Conservation (phyloP, 2,329 filamentous ascomycete genomes). For the Colletotrichum costaricense region DNA sequence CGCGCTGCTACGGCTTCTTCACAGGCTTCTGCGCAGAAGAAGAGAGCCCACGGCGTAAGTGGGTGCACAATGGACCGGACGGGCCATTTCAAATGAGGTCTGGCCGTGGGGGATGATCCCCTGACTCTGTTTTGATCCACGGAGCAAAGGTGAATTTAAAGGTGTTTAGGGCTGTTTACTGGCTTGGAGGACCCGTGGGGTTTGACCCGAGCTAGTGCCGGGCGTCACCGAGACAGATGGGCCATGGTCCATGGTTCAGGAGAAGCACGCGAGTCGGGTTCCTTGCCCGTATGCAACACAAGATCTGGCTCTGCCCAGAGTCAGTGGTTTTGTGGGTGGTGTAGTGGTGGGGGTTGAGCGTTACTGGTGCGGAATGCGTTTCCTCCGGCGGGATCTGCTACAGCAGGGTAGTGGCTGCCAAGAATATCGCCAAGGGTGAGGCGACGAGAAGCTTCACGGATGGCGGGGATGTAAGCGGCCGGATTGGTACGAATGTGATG, state of each 20-base stretch:
- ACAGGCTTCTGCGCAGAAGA: background rate
- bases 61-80: background rate
- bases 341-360: background rate
- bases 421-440: conserved; percentile 4
- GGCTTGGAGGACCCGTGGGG: background rate
- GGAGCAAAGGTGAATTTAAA: background rate
- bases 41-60: background rate
- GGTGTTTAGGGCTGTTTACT: background rate
- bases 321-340: background rate
- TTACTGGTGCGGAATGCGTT: conserved; percentile 16
- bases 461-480: background rate
- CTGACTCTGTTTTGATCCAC: background rate
- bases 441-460: conserved; percentile 18
- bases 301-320: conserved; percentile 1
- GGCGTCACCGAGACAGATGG: conserved; percentile 1
- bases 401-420: conserved; percentile 23
- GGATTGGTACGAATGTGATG: background rate
- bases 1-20: background rate
- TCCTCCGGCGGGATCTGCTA: conserved; percentile 30
- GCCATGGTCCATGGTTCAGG: background rate
- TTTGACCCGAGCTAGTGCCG: conserved; percentile 1
- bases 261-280: conserved; percentile 14
- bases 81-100: background rate
- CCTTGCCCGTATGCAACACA: conserved; percentile 13
- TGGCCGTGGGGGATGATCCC: background rate